These are phyloP conservation scores for Orbilia quercus DNA, from an alignment of 2,329 filamentous ascomycete species.

Conservation along the genomic window DNA sequence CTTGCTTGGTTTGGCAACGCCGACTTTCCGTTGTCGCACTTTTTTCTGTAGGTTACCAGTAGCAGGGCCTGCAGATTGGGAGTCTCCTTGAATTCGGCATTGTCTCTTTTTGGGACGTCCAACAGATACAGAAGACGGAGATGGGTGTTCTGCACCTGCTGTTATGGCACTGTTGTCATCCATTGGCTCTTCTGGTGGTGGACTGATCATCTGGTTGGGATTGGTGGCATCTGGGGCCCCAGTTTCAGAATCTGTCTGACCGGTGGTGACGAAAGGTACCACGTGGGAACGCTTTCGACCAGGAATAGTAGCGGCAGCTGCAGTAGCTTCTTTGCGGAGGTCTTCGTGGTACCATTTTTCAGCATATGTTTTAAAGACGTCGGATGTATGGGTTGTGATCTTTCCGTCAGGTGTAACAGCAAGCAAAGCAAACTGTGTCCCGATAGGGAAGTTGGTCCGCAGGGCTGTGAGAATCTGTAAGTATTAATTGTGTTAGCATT, in stretches of 20 bases:
- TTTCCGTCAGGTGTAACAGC: slow-evolving; percentile 59
- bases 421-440: slow-evolving; percentile 58
- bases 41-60: neutral
- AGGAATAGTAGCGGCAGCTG: slow-evolving; percentile 21
- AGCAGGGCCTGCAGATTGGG: neutral
- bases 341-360: slow-evolving; percentile 59
- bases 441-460: slow-evolving; percentile 43
- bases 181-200: slow-evolving; percentile 22
- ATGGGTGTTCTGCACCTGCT: slow-evolving; percentile 6
- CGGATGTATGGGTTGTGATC: slow-evolving; percentile 53
- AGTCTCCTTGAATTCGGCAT: slow-evolving; percentile 1
- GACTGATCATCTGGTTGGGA: slow-evolving; percentile 19
- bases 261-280: neutral
- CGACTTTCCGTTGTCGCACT: slow-evolving; percentile 2
- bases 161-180: slow-evolving; percentile 1
- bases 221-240: neutral
- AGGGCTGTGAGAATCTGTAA: slow-evolving; percentile 30
- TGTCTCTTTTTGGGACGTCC: slow-evolving; percentile 36
- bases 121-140: slow-evolving; percentile 16
- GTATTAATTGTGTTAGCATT: too few relatives aligned
- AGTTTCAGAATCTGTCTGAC: neutral
- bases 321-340: slow-evolving; percentile 56
- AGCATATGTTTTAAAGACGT: slow-evolving; percentile 57
- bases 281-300: slow-evolving; percentile 30
- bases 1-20: slow-evolving; percentile 1